Percentiles rank a stretch among this genome's conserved stretches.
Conservation (phyloP, 352 stramenopile species). For the Globisporangium carolinianum region DNA sequence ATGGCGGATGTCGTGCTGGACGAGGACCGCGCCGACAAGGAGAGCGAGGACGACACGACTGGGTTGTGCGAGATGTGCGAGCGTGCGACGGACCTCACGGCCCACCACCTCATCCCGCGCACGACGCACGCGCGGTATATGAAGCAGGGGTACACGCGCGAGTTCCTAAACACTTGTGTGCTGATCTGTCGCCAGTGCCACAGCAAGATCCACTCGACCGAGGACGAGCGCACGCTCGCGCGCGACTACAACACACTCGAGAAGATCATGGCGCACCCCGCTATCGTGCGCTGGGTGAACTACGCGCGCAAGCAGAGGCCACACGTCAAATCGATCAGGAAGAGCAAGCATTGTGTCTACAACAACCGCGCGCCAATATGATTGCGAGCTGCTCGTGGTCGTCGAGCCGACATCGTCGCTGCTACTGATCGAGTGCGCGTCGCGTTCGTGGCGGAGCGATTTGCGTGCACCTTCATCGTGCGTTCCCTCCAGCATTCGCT, state of each 20-base stretch:
- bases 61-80: conserved; percentile 87
- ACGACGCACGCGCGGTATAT: conserved; percentile 72
- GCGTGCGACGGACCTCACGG: conserved; percentile 86
- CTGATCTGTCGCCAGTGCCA: conserved; percentile 92
- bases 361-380: conserved; percentile 5
- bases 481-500: too few relatives aligned
- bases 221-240: conserved; percentile 89
- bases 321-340: conserved; percentile 49
- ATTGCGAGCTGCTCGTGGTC: too few relatives aligned
- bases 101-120: conserved; percentile 91
- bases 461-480: too few relatives aligned
- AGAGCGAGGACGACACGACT: conserved; percentile 30
- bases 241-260: conserved; percentile 89
- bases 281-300: conserved; percentile 83
- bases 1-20: conserved; percentile 63
- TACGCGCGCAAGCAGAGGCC: conserved; percentile 89
- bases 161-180: conserved; percentile 81
- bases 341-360: conserved; percentile 44
- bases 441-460: too few relatives aligned
- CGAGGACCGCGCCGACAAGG: conserved; percentile 58
- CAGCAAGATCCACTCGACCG: conserved; percentile 84
- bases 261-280: conserved; percentile 84
- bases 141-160: conserved; percentile 67
- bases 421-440: too few relatives aligned
- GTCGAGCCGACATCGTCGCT: too few relatives aligned